Percentiles rank a stretch among this genome's conserved stretches.
phyloP scores from a whole-genome alignment of 495 filamentous ascomycete genomes.

The Penicillium canescens region DNA sequence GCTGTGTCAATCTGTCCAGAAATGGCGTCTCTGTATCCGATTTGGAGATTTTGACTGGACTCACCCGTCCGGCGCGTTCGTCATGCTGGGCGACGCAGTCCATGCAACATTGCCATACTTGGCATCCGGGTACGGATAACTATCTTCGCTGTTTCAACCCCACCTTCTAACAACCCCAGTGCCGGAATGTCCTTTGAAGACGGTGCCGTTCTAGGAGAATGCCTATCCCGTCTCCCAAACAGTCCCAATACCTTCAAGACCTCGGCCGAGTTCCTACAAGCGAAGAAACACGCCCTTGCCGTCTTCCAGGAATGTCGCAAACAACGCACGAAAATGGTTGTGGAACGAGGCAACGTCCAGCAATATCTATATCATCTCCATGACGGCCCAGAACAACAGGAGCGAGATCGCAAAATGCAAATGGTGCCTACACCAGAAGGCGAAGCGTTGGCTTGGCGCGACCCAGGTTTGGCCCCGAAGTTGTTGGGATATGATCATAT shows the following conservation, averaged over 20 bases:
- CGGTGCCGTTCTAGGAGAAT: slow-evolving; percentile 51
- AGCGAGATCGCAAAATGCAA: slow-evolving; percentile 45
- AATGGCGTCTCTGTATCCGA: slow-evolving; percentile 65
- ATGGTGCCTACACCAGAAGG: slow-evolving; percentile 46
- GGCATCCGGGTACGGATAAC: slow-evolving; percentile 35
- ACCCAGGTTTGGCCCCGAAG: slow-evolving; percentile 43
- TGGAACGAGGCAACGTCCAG: slow-evolving; percentile 47
- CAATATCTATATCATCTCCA: slow-evolving; percentile 52
- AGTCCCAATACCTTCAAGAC: slow-evolving; percentile 20
- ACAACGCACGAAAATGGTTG: slow-evolving; percentile 44
- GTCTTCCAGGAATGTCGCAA: slow-evolving; percentile 49
- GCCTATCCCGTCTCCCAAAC: slow-evolving; percentile 38
- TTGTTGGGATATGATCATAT: slow-evolving; percentile 47
- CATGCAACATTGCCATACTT: slow-evolving; percentile 66
- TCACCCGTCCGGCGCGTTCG: slow-evolving; percentile 52
- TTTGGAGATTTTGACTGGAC: slow-evolving; percentile 55
- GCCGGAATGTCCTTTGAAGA: slow-evolving; percentile 52
- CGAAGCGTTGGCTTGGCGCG: slow-evolving; percentile 48
- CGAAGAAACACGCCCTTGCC: slow-evolving; percentile 39
- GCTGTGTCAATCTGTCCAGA: slow-evolving; percentile 54
- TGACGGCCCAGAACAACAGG: slow-evolving; percentile 49
- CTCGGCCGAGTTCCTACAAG: slow-evolving; percentile 22
- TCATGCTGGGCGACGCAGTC: slow-evolving; percentile 63
- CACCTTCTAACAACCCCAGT: slow-evolving; percentile 19
- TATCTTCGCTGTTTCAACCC: neutral